A percentile compares a stretch with the other conserved stretches of the same genome.
Evolutionary conservation across 73 alveolate species (phyloP).

Genomic region (Chromera velia): DNA sequence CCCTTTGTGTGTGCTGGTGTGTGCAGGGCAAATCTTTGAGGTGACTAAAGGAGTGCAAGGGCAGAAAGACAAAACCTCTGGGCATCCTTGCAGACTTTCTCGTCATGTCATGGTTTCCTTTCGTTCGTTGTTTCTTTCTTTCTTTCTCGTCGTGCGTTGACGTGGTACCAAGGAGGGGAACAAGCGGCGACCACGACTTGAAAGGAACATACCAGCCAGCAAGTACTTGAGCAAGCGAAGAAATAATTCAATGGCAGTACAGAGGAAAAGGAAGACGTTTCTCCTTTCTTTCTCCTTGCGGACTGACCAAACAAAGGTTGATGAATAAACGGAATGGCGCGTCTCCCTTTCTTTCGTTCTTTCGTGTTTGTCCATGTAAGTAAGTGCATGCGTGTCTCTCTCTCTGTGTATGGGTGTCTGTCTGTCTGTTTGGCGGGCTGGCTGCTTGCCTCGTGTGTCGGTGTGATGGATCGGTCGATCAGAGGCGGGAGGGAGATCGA

Average conservation of each 20-base stretch:
- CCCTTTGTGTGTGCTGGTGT: not conserved
- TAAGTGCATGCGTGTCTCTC: not conserved
- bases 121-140: no score
- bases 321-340: not conserved
- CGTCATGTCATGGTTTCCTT: no score
- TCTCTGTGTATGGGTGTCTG: not conserved
- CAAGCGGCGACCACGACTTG: not conserved
- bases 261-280: not conserved
- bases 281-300: not conserved
- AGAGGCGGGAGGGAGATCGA: no score
- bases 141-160: no score
- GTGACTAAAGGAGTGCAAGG: not conserved
- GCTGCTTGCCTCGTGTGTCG: no score
- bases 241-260: not conserved
- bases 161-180: no score
- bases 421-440: not conserved
- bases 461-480: no score
- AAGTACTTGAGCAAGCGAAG: not conserved
- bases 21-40: not conserved
- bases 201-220: not conserved
- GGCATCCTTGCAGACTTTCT: no score
- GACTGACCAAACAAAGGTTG: not conserved
- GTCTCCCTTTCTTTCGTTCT: not conserved
- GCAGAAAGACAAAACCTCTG: not conserved
- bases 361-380: not conserved